phyloP scores from a whole-genome alignment of 2,329 filamentous ascomycete species.

The Huntiella moniliformis region DNA sequence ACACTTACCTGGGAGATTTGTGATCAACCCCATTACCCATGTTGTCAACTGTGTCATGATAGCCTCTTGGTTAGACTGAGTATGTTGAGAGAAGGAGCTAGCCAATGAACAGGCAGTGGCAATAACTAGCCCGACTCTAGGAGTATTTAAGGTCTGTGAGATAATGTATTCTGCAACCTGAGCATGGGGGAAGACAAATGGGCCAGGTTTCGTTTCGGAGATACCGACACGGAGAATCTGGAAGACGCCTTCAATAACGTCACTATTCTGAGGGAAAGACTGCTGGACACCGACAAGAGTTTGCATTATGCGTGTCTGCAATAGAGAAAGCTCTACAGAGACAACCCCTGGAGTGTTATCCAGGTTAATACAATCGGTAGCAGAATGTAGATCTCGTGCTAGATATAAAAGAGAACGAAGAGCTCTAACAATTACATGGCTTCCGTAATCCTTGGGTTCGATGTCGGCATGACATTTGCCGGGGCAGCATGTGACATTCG shows the following conservation, averaged over 20 bases:
- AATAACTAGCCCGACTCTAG: conserved; percentile 49
- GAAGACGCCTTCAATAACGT: conserved; percentile 55
- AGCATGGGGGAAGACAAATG: conserved; percentile 54
- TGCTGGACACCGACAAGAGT: conserved; percentile 29
- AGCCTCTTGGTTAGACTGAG: conserved; percentile 24
- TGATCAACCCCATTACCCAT: conserved; percentile 45
- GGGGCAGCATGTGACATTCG: conserved; percentile 8
- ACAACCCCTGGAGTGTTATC: conserved; percentile 9
- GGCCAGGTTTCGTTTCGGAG: conserved; percentile 52
- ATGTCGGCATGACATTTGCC: conserved; percentile 9
- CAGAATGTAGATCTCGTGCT: conserved; percentile 49
- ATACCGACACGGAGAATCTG: conserved; percentile 55
- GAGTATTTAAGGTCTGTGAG: conserved; percentile 38
- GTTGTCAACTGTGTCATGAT: conserved; percentile 35
- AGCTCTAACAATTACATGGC: conserved; percentile 33
- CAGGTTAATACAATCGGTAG: conserved; percentile 37
- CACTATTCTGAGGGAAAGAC: conserved; percentile 39
- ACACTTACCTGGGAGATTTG: conserved; percentile 37
- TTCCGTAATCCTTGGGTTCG: conserved; percentile 23
- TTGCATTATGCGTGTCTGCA: conserved; percentile 29
- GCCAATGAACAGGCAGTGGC: conserved; percentile 54
- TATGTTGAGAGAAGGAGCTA: conserved; percentile 34
- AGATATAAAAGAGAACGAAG: conserved; percentile 52
- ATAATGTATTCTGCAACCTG: conserved; percentile 49
- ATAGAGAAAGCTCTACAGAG: conserved; percentile 14